Conservation (phyloP, 2,329 filamentous ascomycete species). For the Ophiocordyceps polyrhachis-furcata region DNA sequence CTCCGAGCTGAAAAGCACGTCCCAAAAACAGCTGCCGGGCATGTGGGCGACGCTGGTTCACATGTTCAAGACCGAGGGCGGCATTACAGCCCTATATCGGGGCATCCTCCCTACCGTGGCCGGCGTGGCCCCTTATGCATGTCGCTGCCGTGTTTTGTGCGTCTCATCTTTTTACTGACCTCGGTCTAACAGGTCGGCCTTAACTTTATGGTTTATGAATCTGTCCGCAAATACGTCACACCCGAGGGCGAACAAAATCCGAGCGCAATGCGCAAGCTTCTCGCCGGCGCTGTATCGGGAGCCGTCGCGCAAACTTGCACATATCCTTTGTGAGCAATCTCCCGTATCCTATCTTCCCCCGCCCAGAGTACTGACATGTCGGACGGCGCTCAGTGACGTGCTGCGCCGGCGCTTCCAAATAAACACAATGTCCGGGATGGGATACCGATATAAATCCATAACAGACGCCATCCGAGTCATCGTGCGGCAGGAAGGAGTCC, state of each 20-base stretch:
- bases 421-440: constrained; percentile 98
- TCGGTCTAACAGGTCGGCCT: constrained; percentile 49
- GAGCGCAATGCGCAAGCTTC: constrained; percentile 58
- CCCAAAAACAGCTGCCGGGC: constrained; percentile 52
- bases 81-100: constrained; percentile 69
- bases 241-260: constrained; percentile 78
- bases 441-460: constrained; percentile 83
- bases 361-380: constrained; percentile 6
- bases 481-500: constrained; percentile 61
- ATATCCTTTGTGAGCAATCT: constrained; percentile 69
- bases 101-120: constrained; percentile 88
- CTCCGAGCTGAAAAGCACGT: constrained; percentile 46
- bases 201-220: constrained; percentile 98
- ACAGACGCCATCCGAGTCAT: constrained; percentile 71
- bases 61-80: constrained; percentile 90
- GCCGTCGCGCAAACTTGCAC: constrained; percentile 95
- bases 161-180: not conserved
- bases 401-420: constrained; percentile 89
- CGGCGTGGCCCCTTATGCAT: constrained; percentile 83
- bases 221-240: constrained; percentile 66
- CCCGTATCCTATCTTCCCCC: not conserved
- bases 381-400: constrained; percentile 46
- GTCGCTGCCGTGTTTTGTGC: not conserved
- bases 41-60: constrained; percentile 71
- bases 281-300: constrained; percentile 84